Conservation (phyloP, 305 asterid species). For the Fraxinus platypoda region DNA sequence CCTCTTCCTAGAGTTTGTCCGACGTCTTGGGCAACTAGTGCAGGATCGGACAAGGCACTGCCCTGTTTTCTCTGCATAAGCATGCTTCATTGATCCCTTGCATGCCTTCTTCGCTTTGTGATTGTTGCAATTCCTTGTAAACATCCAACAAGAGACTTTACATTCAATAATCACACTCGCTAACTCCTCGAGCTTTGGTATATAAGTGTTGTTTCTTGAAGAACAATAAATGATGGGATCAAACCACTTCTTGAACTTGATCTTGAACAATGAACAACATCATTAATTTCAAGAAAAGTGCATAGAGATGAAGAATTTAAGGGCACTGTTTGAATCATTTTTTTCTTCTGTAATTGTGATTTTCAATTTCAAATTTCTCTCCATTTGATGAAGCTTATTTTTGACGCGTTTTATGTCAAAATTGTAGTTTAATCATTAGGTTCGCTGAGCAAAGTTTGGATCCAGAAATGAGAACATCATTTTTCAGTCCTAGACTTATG, state of each 20-base stretch:
- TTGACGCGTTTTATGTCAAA: not conserved
- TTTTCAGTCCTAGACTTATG: slow-evolving; percentile 97
- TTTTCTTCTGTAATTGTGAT: not conserved
- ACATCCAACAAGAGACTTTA: slow-evolving; percentile 70
- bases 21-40: slow-evolving; percentile 73
- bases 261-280: slow-evolving; percentile 23
- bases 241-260: slow-evolving; percentile 21
- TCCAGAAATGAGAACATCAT: slow-evolving; percentile 71
- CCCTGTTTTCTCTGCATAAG: slow-evolving; percentile 13
- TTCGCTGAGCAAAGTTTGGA: slow-evolving; percentile 88
- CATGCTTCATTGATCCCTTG: slow-evolving; percentile 19
- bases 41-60: slow-evolving; percentile 52
- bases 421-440: slow-evolving; percentile 71
- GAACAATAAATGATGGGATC: slow-evolving; percentile 44
- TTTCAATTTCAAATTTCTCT: not conserved
- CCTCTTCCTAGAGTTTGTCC: slow-evolving; percentile 83
- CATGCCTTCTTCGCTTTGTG: slow-evolving; percentile 44
- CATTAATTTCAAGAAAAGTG: slow-evolving; percentile 23
- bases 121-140: slow-evolving; percentile 67
- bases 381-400: not conserved
- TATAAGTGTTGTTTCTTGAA: slow-evolving; percentile 35
- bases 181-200: slow-evolving; percentile 79
- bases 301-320: slow-evolving; percentile 29
- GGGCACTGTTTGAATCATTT: slow-evolving; percentile 44
- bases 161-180: slow-evolving; percentile 69